Percentiles rank a stretch among this genome's conserved stretches.
phyloP scores from a whole-genome alignment of 805 yeast species.

The Teunomyces funiuensis region DNA sequence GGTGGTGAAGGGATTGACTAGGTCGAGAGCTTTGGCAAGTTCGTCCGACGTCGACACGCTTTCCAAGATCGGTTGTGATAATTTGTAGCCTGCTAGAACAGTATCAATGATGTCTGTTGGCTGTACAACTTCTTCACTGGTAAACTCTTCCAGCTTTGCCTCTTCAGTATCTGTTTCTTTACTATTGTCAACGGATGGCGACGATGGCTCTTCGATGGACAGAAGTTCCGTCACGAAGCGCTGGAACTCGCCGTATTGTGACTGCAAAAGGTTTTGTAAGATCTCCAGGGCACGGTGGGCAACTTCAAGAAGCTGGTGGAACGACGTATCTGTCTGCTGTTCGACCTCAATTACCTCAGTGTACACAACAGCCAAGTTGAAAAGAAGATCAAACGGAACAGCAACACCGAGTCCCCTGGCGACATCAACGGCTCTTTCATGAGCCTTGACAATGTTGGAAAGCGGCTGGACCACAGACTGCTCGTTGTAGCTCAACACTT shows the following conservation, averaged over 20 bases:
- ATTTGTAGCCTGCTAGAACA: conserved; percentile 25
- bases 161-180: too few relatives aligned
- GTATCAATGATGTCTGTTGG: conserved; percentile 39
- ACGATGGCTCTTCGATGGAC: conserved; percentile 8
- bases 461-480: conserved; percentile 42
- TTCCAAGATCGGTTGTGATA: conserved; percentile 34
- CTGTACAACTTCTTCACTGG: conserved; percentile 27
- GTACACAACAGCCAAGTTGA: conserved; percentile 47
- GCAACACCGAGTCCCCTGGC: conserved; percentile 12
- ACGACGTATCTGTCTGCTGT: conserved; percentile 18
- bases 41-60: conserved; percentile 11
- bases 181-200: too few relatives aligned
- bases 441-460: conserved; percentile 33
- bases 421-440: conserved; percentile 35
- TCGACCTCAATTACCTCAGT: conserved; percentile 45
- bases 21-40: conserved; percentile 8
- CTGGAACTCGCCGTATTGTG: conserved; percentile 28
- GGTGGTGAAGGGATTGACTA: conserved; percentile 20
- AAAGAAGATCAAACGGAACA: conserved; percentile 44
- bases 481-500: conserved; percentile 25
- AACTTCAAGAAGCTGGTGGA: conserved; percentile 16
- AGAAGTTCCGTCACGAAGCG: conserved; percentile 24
- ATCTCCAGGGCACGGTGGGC: conserved; percentile 18
- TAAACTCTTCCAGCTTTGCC: conserved; percentile 13
- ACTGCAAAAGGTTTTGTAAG: conserved; percentile 24